Evolutionary conservation across 108 stramenopile genomes (phyloP).

Genomic region (Asterionellopsis glacialis): DNA sequence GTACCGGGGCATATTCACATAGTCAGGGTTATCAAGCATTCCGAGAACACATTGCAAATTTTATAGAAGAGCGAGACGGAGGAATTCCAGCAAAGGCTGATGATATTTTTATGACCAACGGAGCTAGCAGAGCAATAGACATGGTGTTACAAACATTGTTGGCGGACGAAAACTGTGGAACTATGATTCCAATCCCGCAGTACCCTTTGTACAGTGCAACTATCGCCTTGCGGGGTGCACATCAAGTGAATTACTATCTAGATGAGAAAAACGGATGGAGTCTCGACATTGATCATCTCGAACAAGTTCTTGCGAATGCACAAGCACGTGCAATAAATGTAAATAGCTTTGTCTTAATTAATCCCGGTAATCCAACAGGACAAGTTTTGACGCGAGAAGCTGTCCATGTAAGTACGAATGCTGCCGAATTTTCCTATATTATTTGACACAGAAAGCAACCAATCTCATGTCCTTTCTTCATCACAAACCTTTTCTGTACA

Average conservation of each 20-base stretch:
- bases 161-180: conserved; percentile 59
- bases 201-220: conserved; percentile 96
- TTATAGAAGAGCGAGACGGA: conserved; percentile 79
- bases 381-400: conserved; percentile 25
- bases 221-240: conserved; percentile 78
- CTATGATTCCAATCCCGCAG: conserved; percentile 97
- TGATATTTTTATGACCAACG: conserved; percentile 91
- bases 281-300: conserved; percentile 75
- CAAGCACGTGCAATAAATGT: conserved; percentile 58
- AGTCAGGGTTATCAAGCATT: conserved; percentile 75
- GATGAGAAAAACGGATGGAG: conserved; percentile 86
- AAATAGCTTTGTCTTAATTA: conserved; percentile 86
- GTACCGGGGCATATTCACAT: conserved; percentile 83
- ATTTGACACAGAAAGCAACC: no score
- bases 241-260: conserved; percentile 88
- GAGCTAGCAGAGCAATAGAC: conserved; percentile 87
- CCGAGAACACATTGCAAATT: conserved; percentile 82
- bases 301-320: conserved; percentile 70
- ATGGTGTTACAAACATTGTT: conserved; percentile 75
- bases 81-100: conserved; percentile 58
- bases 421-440: no score
- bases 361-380: conserved; percentile 95
- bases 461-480: no score
- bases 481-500: conserved; percentile 54
- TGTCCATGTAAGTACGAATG: not conserved